These are phyloP conservation scores for Chrysoporthe deuterocubensis DNA, from an alignment of 2,329 filamentous ascomycete genomes.

Conservation along the genomic window DNA sequence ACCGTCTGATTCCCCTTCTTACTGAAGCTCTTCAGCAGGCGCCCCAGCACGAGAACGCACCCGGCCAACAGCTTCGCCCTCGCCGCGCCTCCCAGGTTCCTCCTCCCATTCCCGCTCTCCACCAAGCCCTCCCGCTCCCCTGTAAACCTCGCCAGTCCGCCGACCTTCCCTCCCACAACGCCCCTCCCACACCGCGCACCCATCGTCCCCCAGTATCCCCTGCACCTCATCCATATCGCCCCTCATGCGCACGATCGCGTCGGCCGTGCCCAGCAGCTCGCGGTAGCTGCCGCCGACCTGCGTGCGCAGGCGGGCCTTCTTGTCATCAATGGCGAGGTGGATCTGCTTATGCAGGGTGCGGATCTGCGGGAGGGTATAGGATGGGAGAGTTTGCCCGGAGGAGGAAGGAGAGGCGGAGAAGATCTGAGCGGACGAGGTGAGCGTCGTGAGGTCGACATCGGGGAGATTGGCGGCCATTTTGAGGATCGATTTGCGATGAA, in stretches of 20 bases:
- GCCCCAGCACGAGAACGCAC: slow-evolving; percentile 53
- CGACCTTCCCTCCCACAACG: slow-evolving; percentile 68
- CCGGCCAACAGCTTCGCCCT: slow-evolving; percentile 55
- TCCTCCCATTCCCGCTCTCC: slow-evolving; percentile 35
- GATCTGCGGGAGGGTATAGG: slow-evolving; percentile 66
- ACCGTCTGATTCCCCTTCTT: slow-evolving; percentile 33
- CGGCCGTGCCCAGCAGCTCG: slow-evolving; percentile 87
- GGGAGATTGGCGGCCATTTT: slow-evolving; percentile 44
- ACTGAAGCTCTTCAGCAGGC: slow-evolving; percentile 50
- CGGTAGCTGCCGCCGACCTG: slow-evolving; percentile 76
- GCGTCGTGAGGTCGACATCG: slow-evolving; percentile 52
- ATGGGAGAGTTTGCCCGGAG: slow-evolving; percentile 11
- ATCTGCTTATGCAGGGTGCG: slow-evolving; percentile 65
- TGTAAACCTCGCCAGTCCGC: slow-evolving; percentile 57
- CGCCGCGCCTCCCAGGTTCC: slow-evolving; percentile 41
- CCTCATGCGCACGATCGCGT: slow-evolving; percentile 92
- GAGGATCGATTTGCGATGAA: slow-evolving; percentile 18
- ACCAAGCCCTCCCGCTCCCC: slow-evolving; percentile 34
- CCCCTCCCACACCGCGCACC: slow-evolving; percentile 77
- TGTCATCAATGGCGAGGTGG: slow-evolving; percentile 64
- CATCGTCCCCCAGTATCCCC: slow-evolving; percentile 69
- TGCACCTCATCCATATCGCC: slow-evolving; percentile 76
- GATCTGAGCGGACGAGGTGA: slow-evolving; percentile 57
- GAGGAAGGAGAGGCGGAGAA: slow-evolving; percentile 49
- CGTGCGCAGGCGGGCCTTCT: slow-evolving; percentile 63